Evolutionary conservation across 345 rosid species (phyloP).

Genomic region (Gossypium turneri): DNA sequence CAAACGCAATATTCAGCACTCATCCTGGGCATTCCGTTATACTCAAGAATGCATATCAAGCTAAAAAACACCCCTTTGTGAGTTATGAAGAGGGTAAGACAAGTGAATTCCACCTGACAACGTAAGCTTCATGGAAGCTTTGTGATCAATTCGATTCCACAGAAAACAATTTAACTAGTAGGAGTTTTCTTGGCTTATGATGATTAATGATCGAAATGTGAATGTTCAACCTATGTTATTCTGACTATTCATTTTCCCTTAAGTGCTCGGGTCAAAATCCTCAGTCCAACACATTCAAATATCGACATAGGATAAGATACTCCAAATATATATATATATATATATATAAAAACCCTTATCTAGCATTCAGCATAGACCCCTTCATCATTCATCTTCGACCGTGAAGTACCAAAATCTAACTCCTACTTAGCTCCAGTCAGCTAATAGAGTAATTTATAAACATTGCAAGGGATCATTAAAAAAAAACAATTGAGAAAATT

Average conservation of each 20-base stretch:
- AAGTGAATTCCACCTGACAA: not conserved
- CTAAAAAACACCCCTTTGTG: not conserved
- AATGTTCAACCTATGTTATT: not conserved
- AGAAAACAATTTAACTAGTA: not conserved
- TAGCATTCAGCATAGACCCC: not conserved
- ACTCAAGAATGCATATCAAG: not conserved
- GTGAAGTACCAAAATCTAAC: not conserved
- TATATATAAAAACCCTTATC: not conserved
- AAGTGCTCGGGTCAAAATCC: not conserved
- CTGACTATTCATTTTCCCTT: not conserved
- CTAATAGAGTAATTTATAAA: not conserved
- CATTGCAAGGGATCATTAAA: not conserved
- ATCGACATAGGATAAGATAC: not conserved
- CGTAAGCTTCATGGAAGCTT: not conserved
- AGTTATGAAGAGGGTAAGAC: not conserved
- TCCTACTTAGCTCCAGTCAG: not conserved
- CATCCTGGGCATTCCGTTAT: not conserved
- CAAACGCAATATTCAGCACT: not conserved
- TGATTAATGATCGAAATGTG: not conserved
- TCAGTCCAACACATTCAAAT: not conserved
- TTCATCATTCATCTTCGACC: not conserved
- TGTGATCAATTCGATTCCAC: not conserved
- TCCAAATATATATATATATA: no score
- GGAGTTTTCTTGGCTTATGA: not conserved
- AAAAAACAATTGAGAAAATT: not conserved